These are phyloP conservation scores for Colletotrichum graminicola DNA, from an alignment of 2,329 filamentous ascomycete genomes.

Conservation along the genomic window DNA sequence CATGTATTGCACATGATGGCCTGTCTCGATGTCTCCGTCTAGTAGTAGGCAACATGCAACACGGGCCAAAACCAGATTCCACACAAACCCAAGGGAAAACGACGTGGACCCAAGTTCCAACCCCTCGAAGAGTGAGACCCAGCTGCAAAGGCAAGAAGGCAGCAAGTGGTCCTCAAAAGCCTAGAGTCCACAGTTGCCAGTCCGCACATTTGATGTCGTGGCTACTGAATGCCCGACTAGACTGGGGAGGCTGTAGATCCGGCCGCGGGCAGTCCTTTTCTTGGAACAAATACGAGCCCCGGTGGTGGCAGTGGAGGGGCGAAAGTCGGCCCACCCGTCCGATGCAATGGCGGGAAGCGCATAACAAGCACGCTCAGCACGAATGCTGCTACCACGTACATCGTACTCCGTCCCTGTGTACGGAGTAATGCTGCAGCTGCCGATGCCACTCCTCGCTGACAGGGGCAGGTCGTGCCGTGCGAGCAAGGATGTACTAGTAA, in stretches of 20 bases:
- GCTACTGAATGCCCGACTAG: constrained; percentile 10
- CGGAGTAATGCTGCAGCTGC: neutral
- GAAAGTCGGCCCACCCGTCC: constrained; percentile 30
- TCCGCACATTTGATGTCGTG: constrained; percentile 21
- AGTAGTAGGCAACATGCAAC: constrained; percentile 22
- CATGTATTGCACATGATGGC: neutral
- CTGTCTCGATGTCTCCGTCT: neutral
- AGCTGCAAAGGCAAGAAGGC: neutral
- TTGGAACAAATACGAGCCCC: constrained; percentile 39
- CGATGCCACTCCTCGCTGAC: constrained; percentile 1
- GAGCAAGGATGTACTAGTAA: neutral
- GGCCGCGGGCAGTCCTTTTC: constrained; percentile 37
- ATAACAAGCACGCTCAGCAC: neutral
- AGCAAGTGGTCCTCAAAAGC: neutral
- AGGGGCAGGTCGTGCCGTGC: constrained; percentile 12
- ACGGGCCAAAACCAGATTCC: constrained; percentile 16
- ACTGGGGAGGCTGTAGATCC: constrained; percentile 33
- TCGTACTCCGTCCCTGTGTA: neutral
- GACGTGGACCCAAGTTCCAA: constrained; percentile 21
- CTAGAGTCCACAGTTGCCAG: constrained; percentile 17
- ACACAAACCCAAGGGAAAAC: constrained; percentile 1
- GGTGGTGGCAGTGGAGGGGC: constrained; percentile 10
- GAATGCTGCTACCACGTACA: neutral
- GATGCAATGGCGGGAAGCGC: constrained; percentile 21
- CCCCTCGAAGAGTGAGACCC: constrained; percentile 2